Evolutionary conservation across 2,329 filamentous ascomycete genomes (phyloP).

Genomic region (Sporothrix pallida): DNA sequence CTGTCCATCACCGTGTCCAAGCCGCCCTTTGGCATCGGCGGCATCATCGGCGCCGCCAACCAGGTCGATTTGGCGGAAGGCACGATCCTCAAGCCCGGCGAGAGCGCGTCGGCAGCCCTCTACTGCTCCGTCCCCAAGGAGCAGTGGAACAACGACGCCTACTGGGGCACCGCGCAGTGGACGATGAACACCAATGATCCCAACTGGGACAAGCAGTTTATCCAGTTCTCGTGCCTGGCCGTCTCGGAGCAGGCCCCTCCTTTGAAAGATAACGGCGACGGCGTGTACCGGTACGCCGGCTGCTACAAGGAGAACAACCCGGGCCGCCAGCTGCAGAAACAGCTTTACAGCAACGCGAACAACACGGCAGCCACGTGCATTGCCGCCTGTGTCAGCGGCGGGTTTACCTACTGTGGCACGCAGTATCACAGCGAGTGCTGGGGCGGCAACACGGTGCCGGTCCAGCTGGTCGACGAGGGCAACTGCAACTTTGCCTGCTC

Average conservation of each 20-base stretch:
- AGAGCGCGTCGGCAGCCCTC: slow-evolving; percentile 58
- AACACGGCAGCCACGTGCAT: slow-evolving; percentile 56
- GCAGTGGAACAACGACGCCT: slow-evolving; percentile 62
- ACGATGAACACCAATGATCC: slow-evolving; percentile 64
- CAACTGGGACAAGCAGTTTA: slow-evolving; percentile 56
- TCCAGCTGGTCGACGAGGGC: slow-evolving; percentile 49
- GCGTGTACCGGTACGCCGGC: slow-evolving; percentile 59
- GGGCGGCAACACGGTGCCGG: slow-evolving; percentile 57
- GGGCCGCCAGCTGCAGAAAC: slow-evolving; percentile 54
- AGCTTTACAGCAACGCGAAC: slow-evolving; percentile 49
- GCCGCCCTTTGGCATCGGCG: slow-evolving; percentile 61
- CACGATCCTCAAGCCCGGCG: slow-evolving; percentile 54
- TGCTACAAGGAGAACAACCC: slow-evolving; percentile 64
- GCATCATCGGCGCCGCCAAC: slow-evolving; percentile 61
- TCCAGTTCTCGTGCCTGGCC: slow-evolving; percentile 59
- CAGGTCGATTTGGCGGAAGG: slow-evolving; percentile 64
- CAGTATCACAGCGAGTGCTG: slow-evolving; percentile 61
- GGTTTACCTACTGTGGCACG: slow-evolving; percentile 54
- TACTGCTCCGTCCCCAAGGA: slow-evolving; percentile 62
- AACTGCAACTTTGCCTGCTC: slow-evolving; percentile 60
- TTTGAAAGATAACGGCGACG: slow-evolving; percentile 51
- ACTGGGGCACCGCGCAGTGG: slow-evolving; percentile 57
- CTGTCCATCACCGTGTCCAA: slow-evolving; percentile 66
- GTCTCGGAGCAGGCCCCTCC: slow-evolving; percentile 60
- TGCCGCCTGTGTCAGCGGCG: slow-evolving; percentile 47